Evolutionary conservation across 2,329 filamentous ascomycete genomes (phyloP).

Genomic region (Fusarium tjaetaba): DNA sequence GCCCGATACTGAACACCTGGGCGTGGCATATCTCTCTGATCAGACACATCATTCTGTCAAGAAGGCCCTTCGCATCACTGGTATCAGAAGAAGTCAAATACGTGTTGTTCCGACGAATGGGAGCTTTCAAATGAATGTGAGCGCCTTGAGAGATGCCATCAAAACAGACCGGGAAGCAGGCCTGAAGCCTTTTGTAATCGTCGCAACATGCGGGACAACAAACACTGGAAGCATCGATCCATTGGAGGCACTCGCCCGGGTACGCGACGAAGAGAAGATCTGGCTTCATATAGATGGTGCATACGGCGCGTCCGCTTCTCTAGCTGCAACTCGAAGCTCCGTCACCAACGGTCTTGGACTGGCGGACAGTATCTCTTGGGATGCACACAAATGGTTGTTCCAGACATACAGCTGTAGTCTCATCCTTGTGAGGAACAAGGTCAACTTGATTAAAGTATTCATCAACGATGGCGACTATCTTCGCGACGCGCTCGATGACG

Average conservation of each 20-base stretch:
- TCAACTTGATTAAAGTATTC: conserved; percentile 1
- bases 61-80: conserved; percentile 3
- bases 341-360: background rate
- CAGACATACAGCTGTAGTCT: conserved; percentile 19
- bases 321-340: background rate
- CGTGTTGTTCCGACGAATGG: background rate
- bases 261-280: background rate
- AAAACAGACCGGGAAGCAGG: background rate
- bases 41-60: conserved; percentile 15
- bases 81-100: background rate
- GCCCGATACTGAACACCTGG: background rate
- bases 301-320: conserved; percentile 7
- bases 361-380: conserved; percentile 22
- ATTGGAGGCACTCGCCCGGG: background rate
- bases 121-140: background rate
- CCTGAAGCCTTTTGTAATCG: conserved; percentile 1
- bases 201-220: conserved; percentile 11
- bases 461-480: conserved; percentile 14
- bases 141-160: background rate
- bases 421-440: background rate
- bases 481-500: conserved; percentile 12
- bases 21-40: conserved; percentile 6
- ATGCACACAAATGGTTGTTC: conserved; percentile 15
- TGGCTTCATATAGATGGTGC: conserved; percentile 22
- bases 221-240: conserved; percentile 11